Evolutionary conservation across 2,329 filamentous ascomycete species (phyloP), one percentile per base, ranked within the genome.

Genomic region (Phoma sp.): DNA sequence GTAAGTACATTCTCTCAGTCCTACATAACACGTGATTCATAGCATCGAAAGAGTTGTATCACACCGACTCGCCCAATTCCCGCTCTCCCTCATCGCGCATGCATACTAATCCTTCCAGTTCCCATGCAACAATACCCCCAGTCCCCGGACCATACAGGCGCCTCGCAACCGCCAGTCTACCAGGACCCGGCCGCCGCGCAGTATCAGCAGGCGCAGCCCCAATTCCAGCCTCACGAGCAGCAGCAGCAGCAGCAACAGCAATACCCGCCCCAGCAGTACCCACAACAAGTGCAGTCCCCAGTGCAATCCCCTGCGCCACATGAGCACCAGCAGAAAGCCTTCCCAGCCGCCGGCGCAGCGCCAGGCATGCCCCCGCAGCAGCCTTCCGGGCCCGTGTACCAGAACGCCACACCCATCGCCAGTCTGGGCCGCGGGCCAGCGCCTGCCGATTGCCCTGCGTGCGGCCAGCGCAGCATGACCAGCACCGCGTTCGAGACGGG

Each of bases 391-490:
- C 62, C 61, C n/a, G 61, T 66, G 2, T 76, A 71, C 64, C 73
- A 74, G 52, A 74, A 53, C 48, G 70, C 65, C 2, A 75, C 71
- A 1, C 72, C 74, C 2, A 68, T 76, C 36, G 63, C 69, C 8
- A 64, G 47, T 29, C 46, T 76, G 24, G 61, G 64, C 35, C 61
- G 73, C 5, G 67, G 64, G 2, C 68, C 79, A 1, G 75, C 76
- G 5, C 78, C 78, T 0, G 78, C 78, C 1, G 79, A 82, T 55
- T 82, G 80, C 60, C 80, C 79, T 0, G 69, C 72, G 4, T 82
- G 80, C 41, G 74, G 76, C 5, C 65, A 74, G 45, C 65, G 80
- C 1, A 61, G 66, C 2, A 66, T 78, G 71, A 79, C 77, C 2
- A 72, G 61, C 14, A 62, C 68, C 8, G 49, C 60, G 8, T 72